Conservation (phyloP, 306 rosid genomes). For the Sesbania bispinosa region DNA sequence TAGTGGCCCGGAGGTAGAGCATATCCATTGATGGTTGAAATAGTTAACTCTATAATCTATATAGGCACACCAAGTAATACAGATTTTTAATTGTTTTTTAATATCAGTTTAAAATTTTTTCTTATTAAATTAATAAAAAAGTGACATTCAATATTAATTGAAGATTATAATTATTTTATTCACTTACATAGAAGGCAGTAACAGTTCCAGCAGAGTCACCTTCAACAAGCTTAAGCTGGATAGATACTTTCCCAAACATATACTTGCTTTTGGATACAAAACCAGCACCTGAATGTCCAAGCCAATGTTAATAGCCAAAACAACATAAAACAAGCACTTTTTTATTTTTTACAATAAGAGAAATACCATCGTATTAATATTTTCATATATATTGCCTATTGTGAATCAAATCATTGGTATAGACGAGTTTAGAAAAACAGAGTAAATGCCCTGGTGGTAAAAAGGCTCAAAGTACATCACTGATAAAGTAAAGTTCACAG, state of each 20-base stretch:
- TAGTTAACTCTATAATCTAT: background rate
- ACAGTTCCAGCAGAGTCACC: slow-evolving; percentile 98
- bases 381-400: too few relatives aligned
- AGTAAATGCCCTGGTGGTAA: too few relatives aligned
- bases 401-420: too few relatives aligned
- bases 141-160: background rate
- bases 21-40: background rate
- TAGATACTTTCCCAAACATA: slow-evolving; percentile 79
- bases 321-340: background rate
- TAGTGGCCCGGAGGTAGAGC: background rate
- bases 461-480: too few relatives aligned
- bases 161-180: background rate
- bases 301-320: background rate
- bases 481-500: background rate
- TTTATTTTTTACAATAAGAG: too few relatives aligned
- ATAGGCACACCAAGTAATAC: background rate
- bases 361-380: too few relatives aligned
- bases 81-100: background rate
- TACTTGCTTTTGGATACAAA: slow-evolving; percentile 76
- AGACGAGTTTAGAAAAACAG: too few relatives aligned
- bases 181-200: slow-evolving; percentile 86
- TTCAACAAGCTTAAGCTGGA: slow-evolving; percentile 80
- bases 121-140: too few relatives aligned
- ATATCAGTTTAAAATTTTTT: background rate
- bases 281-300: slow-evolving; percentile 69